A percentile compares a stretch with the other conserved stretches of the same genome.
phyloP scores from a whole-genome alignment of 768 basidiomycete genomes.

The Amanita molliuscula region DNA sequence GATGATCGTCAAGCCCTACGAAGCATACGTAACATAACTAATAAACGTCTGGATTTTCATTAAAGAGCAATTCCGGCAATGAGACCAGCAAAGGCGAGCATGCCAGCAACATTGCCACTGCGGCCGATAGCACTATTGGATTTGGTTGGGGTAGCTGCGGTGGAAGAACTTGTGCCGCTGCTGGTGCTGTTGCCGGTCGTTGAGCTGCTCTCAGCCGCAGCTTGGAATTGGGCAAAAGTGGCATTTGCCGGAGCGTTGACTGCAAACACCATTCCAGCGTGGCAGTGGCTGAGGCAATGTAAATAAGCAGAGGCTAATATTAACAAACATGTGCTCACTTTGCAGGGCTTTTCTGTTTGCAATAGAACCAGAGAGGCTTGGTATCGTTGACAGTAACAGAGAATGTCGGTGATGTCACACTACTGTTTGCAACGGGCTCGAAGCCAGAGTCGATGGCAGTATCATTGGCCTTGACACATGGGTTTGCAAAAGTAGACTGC shows the following conservation, averaged over 20 bases:
- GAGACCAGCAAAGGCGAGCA: constrained; percentile 15
- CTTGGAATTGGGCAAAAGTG: constrained; percentile 39
- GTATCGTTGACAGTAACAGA: constrained; percentile 29
- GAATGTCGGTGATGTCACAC: constrained; percentile 28
- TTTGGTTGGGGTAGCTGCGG: constrained; percentile 8
- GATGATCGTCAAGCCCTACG: background rate
- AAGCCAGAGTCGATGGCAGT: constrained; percentile 46
- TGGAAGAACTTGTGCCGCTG: constrained; percentile 9
- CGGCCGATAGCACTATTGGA: constrained; percentile 11
- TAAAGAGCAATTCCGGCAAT: constrained; percentile 23
- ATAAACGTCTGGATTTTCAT: background rate
- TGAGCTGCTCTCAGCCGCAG: background rate
- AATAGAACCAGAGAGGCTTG: constrained; percentile 56
- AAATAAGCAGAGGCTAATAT: background rate
- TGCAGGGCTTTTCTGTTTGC: constrained; percentile 30
- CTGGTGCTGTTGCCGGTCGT: constrained; percentile 11
- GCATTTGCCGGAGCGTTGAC: constrained; percentile 39
- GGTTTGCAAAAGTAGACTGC: constrained; percentile 47
- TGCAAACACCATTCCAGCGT: constrained; percentile 51
- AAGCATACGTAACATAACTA: constrained; percentile 8
- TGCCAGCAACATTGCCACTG: constrained; percentile 10
- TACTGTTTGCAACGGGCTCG: constrained; percentile 22
- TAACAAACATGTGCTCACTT: constrained; percentile 2
- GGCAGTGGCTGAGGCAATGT: constrained; percentile 30
- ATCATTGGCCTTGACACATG: constrained; percentile 31